Percentiles rank a stretch among this genome's conserved stretches.
Conservation (phyloP, 352 stramenopile genomes). For the Globisporangium cylindrosporum region DNA sequence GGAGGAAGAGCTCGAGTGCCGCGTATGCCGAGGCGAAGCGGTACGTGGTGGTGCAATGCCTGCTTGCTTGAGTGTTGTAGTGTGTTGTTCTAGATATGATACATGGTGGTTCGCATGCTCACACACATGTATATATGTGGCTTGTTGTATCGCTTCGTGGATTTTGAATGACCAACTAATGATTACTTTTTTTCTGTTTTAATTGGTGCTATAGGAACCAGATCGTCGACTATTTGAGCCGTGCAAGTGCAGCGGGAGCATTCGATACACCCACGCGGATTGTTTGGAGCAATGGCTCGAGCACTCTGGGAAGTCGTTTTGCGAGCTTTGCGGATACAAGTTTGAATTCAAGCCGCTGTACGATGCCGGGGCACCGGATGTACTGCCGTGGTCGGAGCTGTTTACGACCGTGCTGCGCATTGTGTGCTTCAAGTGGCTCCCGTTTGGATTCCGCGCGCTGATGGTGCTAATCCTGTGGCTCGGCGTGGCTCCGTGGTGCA, state of each 20-base stretch:
- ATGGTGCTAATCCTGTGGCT: conserved; percentile 88
- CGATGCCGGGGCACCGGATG: conserved; percentile 78
- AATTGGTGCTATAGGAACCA: conserved; percentile 36
- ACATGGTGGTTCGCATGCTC: not conserved
- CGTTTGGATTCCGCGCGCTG: conserved; percentile 67
- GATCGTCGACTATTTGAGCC: conserved; percentile 75
- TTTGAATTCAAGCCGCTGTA: conserved; percentile 94
- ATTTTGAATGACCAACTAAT: not conserved
- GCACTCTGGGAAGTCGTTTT: conserved; percentile 90
- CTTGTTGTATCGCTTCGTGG: not conserved
- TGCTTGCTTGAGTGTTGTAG: not conserved
- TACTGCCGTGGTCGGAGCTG: conserved; percentile 87
- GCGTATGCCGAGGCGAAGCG: conserved; percentile 91
- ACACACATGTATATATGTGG: not conserved
- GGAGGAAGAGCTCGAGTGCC: conserved; percentile 90
- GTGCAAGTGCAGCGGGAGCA: conserved; percentile 95
- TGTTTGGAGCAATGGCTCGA: conserved; percentile 94
- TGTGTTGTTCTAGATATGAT: not conserved
- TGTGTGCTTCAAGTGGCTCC: conserved; percentile 86
- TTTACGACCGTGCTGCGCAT: conserved; percentile 78
- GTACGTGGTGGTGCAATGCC: conserved; percentile 32
- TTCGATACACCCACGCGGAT: conserved; percentile 93
- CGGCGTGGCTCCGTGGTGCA: conserved; percentile 85
- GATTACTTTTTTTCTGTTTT: not conserved
- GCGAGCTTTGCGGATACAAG: conserved; percentile 91